These are phyloP conservation scores for Orychophragmus violaceus DNA, from an alignment of 345 rosid genomes.

Conservation along the genomic window DNA sequence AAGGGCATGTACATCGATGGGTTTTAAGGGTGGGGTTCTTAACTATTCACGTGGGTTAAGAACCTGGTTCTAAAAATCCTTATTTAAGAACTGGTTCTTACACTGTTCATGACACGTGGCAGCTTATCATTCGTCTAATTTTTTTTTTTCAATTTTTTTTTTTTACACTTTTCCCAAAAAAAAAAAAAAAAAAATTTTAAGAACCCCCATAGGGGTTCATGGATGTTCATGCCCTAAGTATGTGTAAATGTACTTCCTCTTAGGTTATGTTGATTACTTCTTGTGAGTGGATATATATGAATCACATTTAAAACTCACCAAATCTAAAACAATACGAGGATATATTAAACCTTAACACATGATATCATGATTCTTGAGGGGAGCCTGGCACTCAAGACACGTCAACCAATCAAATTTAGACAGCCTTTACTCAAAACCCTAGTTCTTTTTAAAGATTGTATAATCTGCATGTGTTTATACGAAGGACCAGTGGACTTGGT, in stretches of 20 bases:
- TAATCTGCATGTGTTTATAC: not conserved
- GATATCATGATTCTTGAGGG: not conserved
- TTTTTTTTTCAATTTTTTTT: too few species aligned
- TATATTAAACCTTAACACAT: constrained; percentile 1
- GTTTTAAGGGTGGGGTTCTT: too few species aligned
- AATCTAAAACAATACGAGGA: constrained; percentile 6
- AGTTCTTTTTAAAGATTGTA: not conserved
- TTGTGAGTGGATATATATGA: not conserved
- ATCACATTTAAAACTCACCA: not conserved
- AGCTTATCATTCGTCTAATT: too few species aligned
- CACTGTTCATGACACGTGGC: too few species aligned
- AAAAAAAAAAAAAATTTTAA: too few species aligned
- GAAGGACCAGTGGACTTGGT: constrained; percentile 22
- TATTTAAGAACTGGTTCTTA: too few species aligned
- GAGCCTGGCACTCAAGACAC: constrained; percentile 20
- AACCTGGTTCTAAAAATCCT: too few species aligned
- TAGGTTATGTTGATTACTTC: not conserved
- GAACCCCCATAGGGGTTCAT: too few species aligned
- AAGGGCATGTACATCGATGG: too few species aligned
- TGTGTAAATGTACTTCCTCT: not conserved
- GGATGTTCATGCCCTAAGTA: too few species aligned
- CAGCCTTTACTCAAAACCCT: constrained; percentile 5
- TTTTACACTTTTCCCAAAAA: too few species aligned
- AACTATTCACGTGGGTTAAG: too few species aligned
- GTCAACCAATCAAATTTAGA: constrained; percentile 22